Evolutionary conservation across 2,329 filamentous ascomycete genomes (phyloP), one percentile per base, ranked within the genome.

Genomic region (Onygenales sp.): DNA sequence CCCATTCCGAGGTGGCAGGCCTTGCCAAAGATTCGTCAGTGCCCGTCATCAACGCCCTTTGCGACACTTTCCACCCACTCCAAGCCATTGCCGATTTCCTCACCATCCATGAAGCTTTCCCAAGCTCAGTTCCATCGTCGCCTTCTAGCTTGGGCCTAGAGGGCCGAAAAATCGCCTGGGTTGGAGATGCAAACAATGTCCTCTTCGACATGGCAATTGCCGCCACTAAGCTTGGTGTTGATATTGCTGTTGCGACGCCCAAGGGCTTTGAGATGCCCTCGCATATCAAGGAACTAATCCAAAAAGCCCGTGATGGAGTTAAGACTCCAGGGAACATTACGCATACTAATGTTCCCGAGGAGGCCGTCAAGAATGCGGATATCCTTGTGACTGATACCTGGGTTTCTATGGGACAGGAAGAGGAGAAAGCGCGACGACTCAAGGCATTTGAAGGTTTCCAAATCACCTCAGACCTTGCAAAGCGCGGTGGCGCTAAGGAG

Each of bases 321-420:
- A 62, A 73, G 13, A 77, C 73, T 0, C 77, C 84, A 1, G 87
- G 87, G 13, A 83, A 79, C 61, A 77, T 96, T 36, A 74, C 73
- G 4, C 86, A 95, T 70, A 94, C 88, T 0, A 86, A 78, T 21
- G 75, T 86, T 0, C 93, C 92, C 0, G 88, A 93, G 67, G 88
- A 95, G 64, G 93, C 78, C 1, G 83, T 96, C 65, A 87, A 87
- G 74, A 76, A 85, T 58, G 92, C 93, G 2, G 86, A 98, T 67
- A 80, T 97, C 51, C 76, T 98, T 54, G 90, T 97, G 21, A 98
- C 93, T 0, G 93, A 98, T 65, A 98, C 93, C 1, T 98, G 93
- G 93, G 82, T 98, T 34, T 95, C 89, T 1, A 98, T 98, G 93
- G 93, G 93, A 46, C 92, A 97, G 71, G 93, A 98, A 70, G 82